Percentiles rank a stretch among this genome's conserved stretches.
Conservation (phyloP, 305 asterid genomes). For the Caryopteris hybrid region DNA sequence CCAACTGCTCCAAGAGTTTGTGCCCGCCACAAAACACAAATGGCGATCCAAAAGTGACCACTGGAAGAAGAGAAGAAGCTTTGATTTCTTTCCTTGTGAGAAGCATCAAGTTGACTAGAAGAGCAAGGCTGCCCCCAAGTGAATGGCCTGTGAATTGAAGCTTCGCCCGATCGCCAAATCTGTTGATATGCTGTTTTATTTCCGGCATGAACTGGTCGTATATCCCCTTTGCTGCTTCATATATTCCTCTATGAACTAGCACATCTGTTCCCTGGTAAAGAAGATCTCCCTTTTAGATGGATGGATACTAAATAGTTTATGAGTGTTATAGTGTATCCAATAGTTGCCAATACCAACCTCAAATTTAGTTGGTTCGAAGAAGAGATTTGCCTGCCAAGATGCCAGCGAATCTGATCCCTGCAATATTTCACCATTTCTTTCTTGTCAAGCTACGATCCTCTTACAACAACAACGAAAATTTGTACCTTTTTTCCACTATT, state of each 20-base stretch:
- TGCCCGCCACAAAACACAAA: slow-evolving; percentile 78
- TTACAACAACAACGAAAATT: no score
- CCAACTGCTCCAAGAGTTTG: slow-evolving; percentile 52
- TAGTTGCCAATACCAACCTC: slow-evolving; percentile 44
- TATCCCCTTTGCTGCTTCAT: slow-evolving; percentile 93
- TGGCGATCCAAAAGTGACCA: slow-evolving; percentile 89
- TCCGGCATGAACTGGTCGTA: slow-evolving; percentile 79
- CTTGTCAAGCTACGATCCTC: slow-evolving; percentile 7
- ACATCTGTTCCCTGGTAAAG: slow-evolving; percentile 56
- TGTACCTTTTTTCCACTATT: no score
- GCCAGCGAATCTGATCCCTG: slow-evolving; percentile 95
- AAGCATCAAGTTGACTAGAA: slow-evolving; percentile 71
- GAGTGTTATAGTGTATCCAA: not conserved
- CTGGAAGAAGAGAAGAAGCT: slow-evolving; percentile 64
- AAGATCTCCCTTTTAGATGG: not conserved
- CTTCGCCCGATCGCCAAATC: slow-evolving; percentile 66
- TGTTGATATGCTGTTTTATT: slow-evolving; percentile 48
- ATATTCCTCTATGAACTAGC: slow-evolving; percentile 82
- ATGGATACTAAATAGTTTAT: not conserved
- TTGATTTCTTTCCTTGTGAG: slow-evolving; percentile 45
- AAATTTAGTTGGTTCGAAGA: slow-evolving; percentile 79
- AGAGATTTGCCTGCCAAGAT: slow-evolving; percentile 92
- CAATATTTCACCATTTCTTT: slow-evolving; percentile 6
- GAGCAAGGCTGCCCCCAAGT: slow-evolving; percentile 90
- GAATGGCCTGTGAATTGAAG: slow-evolving; percentile 87